A percentile compares a stretch with the other conserved stretches of the same genome.
These are phyloP conservation scores for Huntiella bhutanensis DNA, from an alignment of 2,329 filamentous ascomycete genomes.

Conservation along the genomic window DNA sequence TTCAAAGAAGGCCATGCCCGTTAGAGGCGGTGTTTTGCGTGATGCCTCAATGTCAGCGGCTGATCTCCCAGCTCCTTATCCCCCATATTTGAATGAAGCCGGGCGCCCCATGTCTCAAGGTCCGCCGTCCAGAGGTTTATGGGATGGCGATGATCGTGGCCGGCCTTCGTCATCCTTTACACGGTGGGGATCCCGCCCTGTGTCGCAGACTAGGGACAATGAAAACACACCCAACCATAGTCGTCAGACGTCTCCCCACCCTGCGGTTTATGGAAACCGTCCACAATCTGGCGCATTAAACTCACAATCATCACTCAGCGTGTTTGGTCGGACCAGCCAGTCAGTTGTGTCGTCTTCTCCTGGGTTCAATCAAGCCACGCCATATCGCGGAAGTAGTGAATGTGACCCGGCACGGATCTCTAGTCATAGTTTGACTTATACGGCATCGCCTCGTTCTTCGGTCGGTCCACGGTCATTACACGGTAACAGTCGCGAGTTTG, in stretches of 20 bases:
- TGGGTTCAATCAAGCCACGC: not conserved
- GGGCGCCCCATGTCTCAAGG: constrained; percentile 4
- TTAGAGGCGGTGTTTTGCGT: constrained; percentile 2
- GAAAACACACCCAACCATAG: not conserved
- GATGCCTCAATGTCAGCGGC: constrained; percentile 1
- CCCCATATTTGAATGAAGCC: not conserved
- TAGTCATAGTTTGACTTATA: constrained; percentile 3
- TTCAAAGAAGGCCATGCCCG: not conserved
- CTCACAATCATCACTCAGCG: constrained; percentile 5
- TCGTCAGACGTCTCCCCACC: constrained; percentile 6
- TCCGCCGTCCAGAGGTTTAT: constrained; percentile 1
- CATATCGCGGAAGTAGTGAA: not conserved
- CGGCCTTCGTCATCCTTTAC: not conserved
- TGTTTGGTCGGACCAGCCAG: not conserved
- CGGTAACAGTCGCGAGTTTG: not conserved
- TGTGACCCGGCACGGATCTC: not conserved
- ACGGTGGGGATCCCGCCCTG: not conserved
- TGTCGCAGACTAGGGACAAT: not conserved
- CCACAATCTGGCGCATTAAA: not conserved
- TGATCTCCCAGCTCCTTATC: not conserved
- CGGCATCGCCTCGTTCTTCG: constrained; percentile 3
- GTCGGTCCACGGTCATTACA: constrained; percentile 2
- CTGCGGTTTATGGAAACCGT: not conserved
- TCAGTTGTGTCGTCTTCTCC: not conserved
- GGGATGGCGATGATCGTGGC: constrained; percentile 7